A percentile compares a stretch with the other conserved stretches of the same genome.
Conservation (phyloP, 1,284 basidiomycete genomes). For the Caloboletus firmus region DNA sequence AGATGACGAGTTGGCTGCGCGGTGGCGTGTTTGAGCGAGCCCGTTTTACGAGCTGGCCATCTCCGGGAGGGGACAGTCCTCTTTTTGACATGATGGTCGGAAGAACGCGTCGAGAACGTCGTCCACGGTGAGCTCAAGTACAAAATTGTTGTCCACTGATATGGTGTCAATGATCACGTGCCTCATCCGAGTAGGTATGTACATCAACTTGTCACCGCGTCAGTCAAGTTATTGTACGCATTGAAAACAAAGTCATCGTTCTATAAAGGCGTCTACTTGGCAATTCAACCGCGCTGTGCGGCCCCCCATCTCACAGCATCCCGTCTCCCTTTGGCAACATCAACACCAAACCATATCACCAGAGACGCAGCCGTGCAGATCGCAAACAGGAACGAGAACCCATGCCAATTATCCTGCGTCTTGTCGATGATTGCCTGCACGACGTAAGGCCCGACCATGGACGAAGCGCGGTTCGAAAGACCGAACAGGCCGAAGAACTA, state of each 20-base stretch:
- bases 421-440: slow-evolving; percentile 77
- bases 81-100: slow-evolving; percentile 65
- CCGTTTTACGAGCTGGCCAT: slow-evolving; percentile 62
- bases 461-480: slow-evolving; percentile 78
- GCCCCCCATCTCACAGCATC: slow-evolving; percentile 67
- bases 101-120: not conserved
- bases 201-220: not conserved
- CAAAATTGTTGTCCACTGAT: not conserved
- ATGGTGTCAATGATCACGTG: slow-evolving; percentile 5
- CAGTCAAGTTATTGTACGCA: not conserved
- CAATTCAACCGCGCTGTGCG: slow-evolving; percentile 24
- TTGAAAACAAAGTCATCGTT: too few species aligned
- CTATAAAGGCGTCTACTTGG: too few species aligned
- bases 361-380: slow-evolving; percentile 63
- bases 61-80: slow-evolving; percentile 51
- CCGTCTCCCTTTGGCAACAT: slow-evolving; percentile 27
- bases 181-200: not conserved
- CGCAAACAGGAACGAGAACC: slow-evolving; percentile 79
- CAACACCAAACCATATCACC: slow-evolving; percentile 24
- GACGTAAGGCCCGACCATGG: slow-evolving; percentile 78
- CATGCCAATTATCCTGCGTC: slow-evolving; percentile 74
- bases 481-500: slow-evolving; percentile 84
- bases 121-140: not conserved
- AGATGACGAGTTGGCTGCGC: slow-evolving; percentile 70
- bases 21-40: slow-evolving; percentile 60